Evolutionary conservation across 345 rosid species (phyloP).

Genomic region (Trapa bicornis): DNA sequence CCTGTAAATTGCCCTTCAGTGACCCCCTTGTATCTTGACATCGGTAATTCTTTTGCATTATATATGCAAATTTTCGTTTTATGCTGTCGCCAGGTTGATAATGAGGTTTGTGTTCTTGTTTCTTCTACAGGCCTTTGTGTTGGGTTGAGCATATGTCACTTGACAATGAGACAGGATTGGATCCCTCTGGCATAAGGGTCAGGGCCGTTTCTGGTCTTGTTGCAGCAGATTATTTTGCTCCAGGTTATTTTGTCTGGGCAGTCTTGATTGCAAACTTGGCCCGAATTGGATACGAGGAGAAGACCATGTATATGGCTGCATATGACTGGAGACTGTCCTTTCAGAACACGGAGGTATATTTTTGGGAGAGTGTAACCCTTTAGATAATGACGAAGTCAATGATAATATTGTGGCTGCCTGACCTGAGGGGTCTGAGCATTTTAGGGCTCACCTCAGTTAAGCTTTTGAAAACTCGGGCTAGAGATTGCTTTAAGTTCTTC

Average conservation of each 20-base stretch:
- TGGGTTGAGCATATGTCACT: constrained; percentile 69
- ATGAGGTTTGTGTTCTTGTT: background rate
- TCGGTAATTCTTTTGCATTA: no score
- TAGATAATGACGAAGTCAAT: background rate
- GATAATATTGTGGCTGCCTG: background rate
- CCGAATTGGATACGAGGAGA: constrained; percentile 61
- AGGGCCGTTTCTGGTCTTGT: constrained; percentile 66
- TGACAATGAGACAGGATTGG: constrained; percentile 59
- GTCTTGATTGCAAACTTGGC: constrained; percentile 70
- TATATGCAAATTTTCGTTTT: no score
- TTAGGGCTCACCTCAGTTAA: background rate
- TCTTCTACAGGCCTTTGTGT: constrained; percentile 46
- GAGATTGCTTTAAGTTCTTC: background rate
- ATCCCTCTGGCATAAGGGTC: constrained; percentile 51
- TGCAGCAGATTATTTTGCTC: constrained; percentile 75
- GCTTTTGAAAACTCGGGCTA: background rate
- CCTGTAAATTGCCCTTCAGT: no score
- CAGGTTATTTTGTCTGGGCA: constrained; percentile 74
- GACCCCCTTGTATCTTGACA: no score
- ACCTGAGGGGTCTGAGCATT: background rate
- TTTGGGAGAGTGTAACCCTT: background rate
- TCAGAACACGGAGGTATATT: constrained; percentile 55
- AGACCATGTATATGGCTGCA: constrained; percentile 70
- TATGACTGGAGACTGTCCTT: constrained; percentile 72
- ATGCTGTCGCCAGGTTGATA: background rate